Percentiles rank a stretch among this genome's conserved stretches.
These are phyloP conservation scores for Yamadazyma nakazawae DNA, from an alignment of 805 yeast species.

Conservation along the genomic window DNA sequence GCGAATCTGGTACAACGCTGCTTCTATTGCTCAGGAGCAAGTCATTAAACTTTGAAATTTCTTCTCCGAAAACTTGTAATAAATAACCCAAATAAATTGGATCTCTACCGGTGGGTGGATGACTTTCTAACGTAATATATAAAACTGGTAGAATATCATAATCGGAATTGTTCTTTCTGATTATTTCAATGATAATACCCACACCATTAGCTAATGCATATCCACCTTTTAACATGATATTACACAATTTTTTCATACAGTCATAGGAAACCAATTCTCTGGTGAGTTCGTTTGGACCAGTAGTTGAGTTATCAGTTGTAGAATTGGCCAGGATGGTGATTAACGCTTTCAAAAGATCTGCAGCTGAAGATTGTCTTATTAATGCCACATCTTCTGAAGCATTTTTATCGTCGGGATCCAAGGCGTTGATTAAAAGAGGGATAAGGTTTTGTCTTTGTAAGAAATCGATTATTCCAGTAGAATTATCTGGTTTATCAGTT, in stretches of 20 bases:
- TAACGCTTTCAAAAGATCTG: conserved; percentile 43
- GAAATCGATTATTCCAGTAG: conserved; percentile 45
- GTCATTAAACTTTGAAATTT: conserved; percentile 35
- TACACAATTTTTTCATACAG: conserved; percentile 33
- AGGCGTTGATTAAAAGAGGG: conserved; percentile 30
- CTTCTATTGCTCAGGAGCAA: conserved; percentile 25
- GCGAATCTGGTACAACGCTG: conserved; percentile 15
- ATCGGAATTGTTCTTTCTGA: conserved; percentile 44
- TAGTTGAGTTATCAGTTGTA: conserved; percentile 43
- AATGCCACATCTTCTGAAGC: conserved; percentile 18
- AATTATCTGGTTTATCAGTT: conserved; percentile 45
- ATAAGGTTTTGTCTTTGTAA: conserved; percentile 40
- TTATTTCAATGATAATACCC: conserved; percentile 46
- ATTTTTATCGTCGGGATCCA: conserved; percentile 20
- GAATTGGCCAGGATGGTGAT: conserved; percentile 47
- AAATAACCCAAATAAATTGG: conserved; percentile 46
- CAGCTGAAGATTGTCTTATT: conserved; percentile 40
- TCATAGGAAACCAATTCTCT: conserved; percentile 40
- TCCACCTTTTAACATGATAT: conserved; percentile 44
- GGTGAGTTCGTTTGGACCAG: conserved; percentile 47
- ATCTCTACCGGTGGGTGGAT: conserved; percentile 47
- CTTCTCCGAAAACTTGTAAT: conserved; percentile 37
- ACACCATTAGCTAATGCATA: conserved; percentile 47
- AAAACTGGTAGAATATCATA: conserved; percentile 44
- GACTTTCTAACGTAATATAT: conserved; percentile 43